phyloP scores from a whole-genome alignment of 2,329 filamentous ascomycete species.

The Penicillium hordei region DNA sequence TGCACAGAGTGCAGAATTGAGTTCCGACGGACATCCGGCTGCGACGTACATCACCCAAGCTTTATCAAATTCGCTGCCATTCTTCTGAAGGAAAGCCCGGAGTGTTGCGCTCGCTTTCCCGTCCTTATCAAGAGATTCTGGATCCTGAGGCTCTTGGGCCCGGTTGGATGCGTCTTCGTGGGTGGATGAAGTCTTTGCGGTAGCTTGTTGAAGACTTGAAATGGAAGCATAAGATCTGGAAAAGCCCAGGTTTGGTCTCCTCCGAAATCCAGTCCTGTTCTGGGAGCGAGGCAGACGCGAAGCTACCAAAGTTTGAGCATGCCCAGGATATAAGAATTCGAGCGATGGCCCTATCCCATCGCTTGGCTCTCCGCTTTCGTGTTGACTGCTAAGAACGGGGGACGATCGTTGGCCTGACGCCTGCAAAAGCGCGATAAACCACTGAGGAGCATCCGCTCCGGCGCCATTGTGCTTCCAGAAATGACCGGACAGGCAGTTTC shows the following conservation, averaged over 20 bases:
- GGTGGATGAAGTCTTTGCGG: background rate
- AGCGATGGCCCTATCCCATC: slow-evolving; percentile 31
- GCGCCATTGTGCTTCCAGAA: slow-evolving; percentile 39
- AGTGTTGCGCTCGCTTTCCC: slow-evolving; percentile 22
- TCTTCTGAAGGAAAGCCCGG: slow-evolving; percentile 16
- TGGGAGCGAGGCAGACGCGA: slow-evolving; percentile 26
- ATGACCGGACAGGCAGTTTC: slow-evolving; percentile 35
- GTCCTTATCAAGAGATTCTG: background rate
- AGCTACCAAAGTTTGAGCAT: slow-evolving; percentile 25
- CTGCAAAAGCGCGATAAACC: slow-evolving; percentile 36
- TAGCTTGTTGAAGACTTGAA: slow-evolving; percentile 9
- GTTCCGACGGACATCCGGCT: slow-evolving; percentile 29
- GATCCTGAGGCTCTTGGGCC: background rate
- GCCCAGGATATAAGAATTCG: slow-evolving; percentile 44
- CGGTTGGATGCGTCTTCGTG: background rate
- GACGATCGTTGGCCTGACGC: slow-evolving; percentile 21
- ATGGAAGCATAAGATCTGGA: slow-evolving; percentile 31
- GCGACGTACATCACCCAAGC: slow-evolving; percentile 45
- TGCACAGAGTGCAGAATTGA: slow-evolving; percentile 33
- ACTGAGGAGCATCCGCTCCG: slow-evolving; percentile 32
- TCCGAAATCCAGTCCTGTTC: slow-evolving; percentile 27
- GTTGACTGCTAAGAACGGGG: slow-evolving; percentile 14
- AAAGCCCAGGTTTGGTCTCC: slow-evolving; percentile 21
- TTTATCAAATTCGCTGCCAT: slow-evolving; percentile 34
- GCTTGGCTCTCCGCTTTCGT: slow-evolving; percentile 9